Conservation (phyloP, 805 yeast species). For the Candida jianshihensis region DNA sequence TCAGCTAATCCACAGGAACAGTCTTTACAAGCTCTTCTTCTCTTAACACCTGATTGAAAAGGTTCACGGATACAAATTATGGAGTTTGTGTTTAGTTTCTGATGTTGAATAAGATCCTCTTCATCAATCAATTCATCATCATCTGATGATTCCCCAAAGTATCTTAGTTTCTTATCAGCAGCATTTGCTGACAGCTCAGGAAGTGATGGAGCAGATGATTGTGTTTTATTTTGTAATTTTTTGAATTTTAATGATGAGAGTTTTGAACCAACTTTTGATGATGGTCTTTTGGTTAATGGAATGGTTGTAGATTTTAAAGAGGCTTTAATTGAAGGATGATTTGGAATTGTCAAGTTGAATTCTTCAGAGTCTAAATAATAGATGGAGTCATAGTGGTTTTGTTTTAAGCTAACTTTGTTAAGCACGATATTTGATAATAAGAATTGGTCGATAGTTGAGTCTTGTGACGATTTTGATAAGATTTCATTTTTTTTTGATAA, state of each 20-base stretch:
- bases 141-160: slow-evolving; percentile 14
- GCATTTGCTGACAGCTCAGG: slow-evolving; percentile 14
- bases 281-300: slow-evolving; percentile 5
- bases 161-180: slow-evolving; percentile 16
- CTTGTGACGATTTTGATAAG: slow-evolving; percentile 4
- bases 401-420: slow-evolving; percentile 13
- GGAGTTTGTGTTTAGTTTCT: slow-evolving; percentile 31
- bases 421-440: slow-evolving; percentile 21
- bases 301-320: slow-evolving; percentile 10
- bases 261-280: slow-evolving; percentile 17
- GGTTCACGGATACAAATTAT: slow-evolving; percentile 38
- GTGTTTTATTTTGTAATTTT: slow-evolving; percentile 14
- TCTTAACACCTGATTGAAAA: slow-evolving; percentile 42
- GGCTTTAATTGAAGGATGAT: slow-evolving; percentile 17
- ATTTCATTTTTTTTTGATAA: slow-evolving; percentile 14
- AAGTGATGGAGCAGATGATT: slow-evolving; percentile 13
- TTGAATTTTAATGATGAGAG: slow-evolving; percentile 22
- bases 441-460: slow-evolving; percentile 17
- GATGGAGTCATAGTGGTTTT: slow-evolving; percentile 19
- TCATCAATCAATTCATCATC: slow-evolving; percentile 26
- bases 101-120: slow-evolving; percentile 6
- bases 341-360: slow-evolving; percentile 19
- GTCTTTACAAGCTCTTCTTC: slow-evolving; percentile 95
- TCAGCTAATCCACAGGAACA: slow-evolving; percentile 97
- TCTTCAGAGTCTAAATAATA: slow-evolving; percentile 19